Base-by-base conservation (phyloP, 169 alveolate species). In the Theileria annulata region DNA sequence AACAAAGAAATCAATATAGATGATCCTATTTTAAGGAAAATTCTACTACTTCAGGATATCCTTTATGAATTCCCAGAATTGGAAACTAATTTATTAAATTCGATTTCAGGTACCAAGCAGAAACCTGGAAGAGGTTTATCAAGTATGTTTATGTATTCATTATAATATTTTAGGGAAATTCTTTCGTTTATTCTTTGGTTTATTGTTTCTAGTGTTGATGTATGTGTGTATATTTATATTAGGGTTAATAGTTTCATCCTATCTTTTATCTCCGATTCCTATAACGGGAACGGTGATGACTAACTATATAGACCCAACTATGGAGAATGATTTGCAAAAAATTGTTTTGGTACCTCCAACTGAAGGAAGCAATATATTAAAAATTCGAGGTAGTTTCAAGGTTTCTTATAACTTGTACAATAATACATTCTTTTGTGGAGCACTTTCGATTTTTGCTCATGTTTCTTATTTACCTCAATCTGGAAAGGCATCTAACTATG, bases 371-470 rank as follows among this genome's bases (percentile, higher is more conserved):
- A n/a, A 47, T 64, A 21, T 47, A 17, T 12, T 81, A 59, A 17
- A 56, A 19, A 19, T 81, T 1, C 54, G 74, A 47, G 88, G 88
- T 0, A 47, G 80, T 15, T 71, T 81, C 6, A 37, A 60, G 35
- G 54, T 81, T 42, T 51, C 85, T 58, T 78, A 81, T 49, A 68
- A 81, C 48, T 28, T 69, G 37, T 28, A 58, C 42, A 81, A 81
- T 30, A 77, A 74, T 13, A 74, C 88, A 37, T 78, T 83, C 0
- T 81, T 69, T 33, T n/a, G 85, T 0, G 88, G 82, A n/a, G 54
- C 88, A 6, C 72, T 81, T 4, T 75, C 84, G 4, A 35, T 72
- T 3, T 42, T 19, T 19, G 60, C 75, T 12, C 54, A 66, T 21
- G 83, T 71, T 33, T 75, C 56, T 8, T 81, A 81, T 48, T 4